Conservation (phyloP, 371 early-diverging fungal genomes). For the Dichotomocladium elegans region DNA sequence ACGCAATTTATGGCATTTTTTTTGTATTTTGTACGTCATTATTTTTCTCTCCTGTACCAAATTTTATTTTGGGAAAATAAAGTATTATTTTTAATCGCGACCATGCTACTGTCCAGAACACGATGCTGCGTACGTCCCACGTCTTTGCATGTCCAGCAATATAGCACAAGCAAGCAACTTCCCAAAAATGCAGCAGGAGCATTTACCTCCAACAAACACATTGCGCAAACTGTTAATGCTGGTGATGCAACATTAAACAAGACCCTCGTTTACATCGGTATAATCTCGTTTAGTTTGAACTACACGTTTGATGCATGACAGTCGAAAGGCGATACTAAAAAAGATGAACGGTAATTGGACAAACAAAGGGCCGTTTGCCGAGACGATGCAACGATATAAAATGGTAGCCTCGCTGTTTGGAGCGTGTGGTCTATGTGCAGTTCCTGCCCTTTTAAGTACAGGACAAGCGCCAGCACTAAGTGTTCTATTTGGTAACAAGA, state of each 20-base stretch:
- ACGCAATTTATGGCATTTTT: too few species aligned
- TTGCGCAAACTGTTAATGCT: slow-evolving; percentile 7
- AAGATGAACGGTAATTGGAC: too few species aligned
- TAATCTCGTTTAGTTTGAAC: neutral
- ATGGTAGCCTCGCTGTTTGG: slow-evolving; percentile 48
- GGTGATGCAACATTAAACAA: slow-evolving; percentile 14
- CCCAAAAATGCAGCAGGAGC: slow-evolving; percentile 24
- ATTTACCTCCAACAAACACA: slow-evolving; percentile 22
- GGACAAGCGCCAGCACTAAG: slow-evolving; percentile 32
- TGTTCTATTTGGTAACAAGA: slow-evolving; percentile 26
- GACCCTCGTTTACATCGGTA: slow-evolving; percentile 47
- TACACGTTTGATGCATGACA: neutral
- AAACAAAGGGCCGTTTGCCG: slow-evolving; percentile 35
- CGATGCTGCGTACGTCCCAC: too few species aligned
- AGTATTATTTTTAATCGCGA: too few species aligned
- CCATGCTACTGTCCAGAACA: neutral
- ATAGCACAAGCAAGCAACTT: slow-evolving; percentile 6
- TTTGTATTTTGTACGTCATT: too few species aligned
- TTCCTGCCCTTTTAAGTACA: slow-evolving; percentile 37
- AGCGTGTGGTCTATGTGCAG: slow-evolving; percentile 38
- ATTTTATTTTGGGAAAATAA: too few species aligned
- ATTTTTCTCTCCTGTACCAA: too few species aligned
- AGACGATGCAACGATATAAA: slow-evolving; percentile 43
- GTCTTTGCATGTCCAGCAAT: too few species aligned
- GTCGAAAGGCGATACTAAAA: neutral